Percentiles rank a stretch among this genome's conserved stretches.
Conservation (phyloP, 768 basidiomycete genomes). For the Psilocybe subaeruginosa region DNA sequence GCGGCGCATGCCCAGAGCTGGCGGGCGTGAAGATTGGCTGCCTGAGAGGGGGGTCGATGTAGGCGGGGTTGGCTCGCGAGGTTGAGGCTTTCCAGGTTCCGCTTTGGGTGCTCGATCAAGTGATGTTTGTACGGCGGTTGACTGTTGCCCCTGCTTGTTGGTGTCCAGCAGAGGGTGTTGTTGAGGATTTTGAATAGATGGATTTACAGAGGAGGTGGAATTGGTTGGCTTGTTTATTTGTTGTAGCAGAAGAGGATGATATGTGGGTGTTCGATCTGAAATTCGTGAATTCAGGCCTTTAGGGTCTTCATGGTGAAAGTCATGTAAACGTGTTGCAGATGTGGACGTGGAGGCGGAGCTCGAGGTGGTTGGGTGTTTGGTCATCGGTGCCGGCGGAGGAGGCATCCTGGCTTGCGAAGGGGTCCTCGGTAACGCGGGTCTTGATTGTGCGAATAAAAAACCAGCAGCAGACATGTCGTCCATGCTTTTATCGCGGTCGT, state of each 20-base stretch:
- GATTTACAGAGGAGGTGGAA: not conserved
- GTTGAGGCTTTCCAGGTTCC: not conserved
- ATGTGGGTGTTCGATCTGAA: conserved; percentile 6
- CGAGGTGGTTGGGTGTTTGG: not conserved
- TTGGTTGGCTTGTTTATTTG: conserved; percentile 4
- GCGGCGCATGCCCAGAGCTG: conserved; percentile 43
- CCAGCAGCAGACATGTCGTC: not conserved
- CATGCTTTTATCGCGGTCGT: not conserved
- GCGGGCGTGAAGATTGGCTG: conserved; percentile 29
- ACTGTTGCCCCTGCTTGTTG: not conserved
- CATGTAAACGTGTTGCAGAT: not conserved
- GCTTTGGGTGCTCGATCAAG: not conserved
- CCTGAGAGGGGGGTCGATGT: conserved; percentile 17
- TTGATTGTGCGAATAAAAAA: not conserved
- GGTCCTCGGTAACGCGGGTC: conserved; percentile 6
- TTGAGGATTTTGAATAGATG: conserved; percentile 7
- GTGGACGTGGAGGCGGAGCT: not conserved
- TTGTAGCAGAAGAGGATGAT: conserved; percentile 16
- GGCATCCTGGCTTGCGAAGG: conserved; percentile 24
- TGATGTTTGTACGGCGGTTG: not conserved
- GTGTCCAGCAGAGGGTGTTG: not conserved
- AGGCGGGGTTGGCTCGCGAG: not conserved
- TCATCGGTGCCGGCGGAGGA: conserved; percentile 18
- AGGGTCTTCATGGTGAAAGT: not conserved
- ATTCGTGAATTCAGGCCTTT: not conserved